Percentiles rank a stretch among this genome's conserved stretches.
Conservation (phyloP, 208 protist species). For the Vickermania spadyakhi region DNA sequence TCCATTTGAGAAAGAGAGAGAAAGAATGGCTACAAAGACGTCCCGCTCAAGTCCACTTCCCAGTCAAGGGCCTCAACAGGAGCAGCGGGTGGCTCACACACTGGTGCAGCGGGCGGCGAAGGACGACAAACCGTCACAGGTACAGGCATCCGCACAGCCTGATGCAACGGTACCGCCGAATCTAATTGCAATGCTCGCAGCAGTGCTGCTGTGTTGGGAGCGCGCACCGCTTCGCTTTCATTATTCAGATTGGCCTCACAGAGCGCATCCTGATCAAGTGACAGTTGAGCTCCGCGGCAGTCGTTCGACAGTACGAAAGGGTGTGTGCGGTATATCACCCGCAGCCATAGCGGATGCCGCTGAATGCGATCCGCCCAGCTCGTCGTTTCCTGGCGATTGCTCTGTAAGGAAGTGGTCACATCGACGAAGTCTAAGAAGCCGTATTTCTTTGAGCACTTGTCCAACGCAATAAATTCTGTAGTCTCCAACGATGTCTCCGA, state of each 20-base stretch:
- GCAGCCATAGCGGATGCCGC: conserved; percentile 57
- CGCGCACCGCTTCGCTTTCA: neutral
- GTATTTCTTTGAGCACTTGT: conserved; percentile 74
- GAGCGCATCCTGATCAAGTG: neutral
- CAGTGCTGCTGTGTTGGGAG: conserved; percentile 23
- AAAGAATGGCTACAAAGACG: too few species aligned
- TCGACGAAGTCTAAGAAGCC: conserved; percentile 80
- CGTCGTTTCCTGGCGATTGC: neutral
- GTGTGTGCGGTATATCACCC: conserved; percentile 46
- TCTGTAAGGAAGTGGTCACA: conserved; percentile 7
- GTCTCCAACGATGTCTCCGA: neutral
- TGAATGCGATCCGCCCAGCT: conserved; percentile 21
- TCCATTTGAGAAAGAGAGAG: too few species aligned
- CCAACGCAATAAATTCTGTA: conserved; percentile 72
- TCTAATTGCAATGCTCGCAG: conserved; percentile 25
- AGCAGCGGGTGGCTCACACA: too few species aligned
- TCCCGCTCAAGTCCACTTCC: too few species aligned
- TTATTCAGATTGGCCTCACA: neutral
- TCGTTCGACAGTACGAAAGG: conserved; percentile 25
- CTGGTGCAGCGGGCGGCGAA: too few species aligned
- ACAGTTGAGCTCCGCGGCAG: neutral
- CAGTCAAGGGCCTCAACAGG: too few species aligned
- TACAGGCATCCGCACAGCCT: too few species aligned
- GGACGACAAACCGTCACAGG: too few species aligned
- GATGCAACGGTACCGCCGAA: conserved; percentile 26